These are phyloP conservation scores for Tetraselmis striata DNA, from an alignment of 139 green algal genomes.

Conservation along the genomic window DNA sequence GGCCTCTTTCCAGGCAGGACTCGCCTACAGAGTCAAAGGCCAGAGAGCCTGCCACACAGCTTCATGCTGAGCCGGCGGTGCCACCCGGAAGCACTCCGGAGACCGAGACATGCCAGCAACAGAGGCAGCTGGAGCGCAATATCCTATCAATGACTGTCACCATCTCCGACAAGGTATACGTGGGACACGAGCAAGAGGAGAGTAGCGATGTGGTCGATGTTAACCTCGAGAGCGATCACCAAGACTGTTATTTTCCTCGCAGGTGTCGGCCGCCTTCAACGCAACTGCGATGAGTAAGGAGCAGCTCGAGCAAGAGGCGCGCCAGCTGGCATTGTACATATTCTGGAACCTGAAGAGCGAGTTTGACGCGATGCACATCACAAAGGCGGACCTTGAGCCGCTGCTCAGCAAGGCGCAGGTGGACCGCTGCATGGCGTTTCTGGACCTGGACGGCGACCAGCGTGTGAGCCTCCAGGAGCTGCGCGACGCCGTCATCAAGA, in stretches of 20 bases:
- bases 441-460: constrained; percentile 51
- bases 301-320: constrained; percentile 40
- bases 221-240: too few relatives aligned
- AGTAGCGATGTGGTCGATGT: too few relatives aligned
- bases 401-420: constrained; percentile 41
- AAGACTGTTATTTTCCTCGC: too few relatives aligned
- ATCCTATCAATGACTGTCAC: not conserved
- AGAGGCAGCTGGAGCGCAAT: not conserved
- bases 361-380: constrained; percentile 33
- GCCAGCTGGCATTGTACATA: constrained; percentile 55
- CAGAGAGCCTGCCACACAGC: too few relatives aligned
- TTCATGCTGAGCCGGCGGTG: too few relatives aligned
- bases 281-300: constrained; percentile 12
- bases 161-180: not conserved
- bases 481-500: constrained; percentile 30
- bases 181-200: too few relatives aligned
- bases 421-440: constrained; percentile 40
- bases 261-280: not conserved
- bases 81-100: too few relatives aligned
- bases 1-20: too few relatives aligned
- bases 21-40: too few relatives aligned
- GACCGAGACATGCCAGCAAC: not conserved
- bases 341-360: constrained; percentile 54
- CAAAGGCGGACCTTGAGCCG: constrained; percentile 43
- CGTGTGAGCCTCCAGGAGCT: constrained; percentile 32